A percentile compares a stretch with the other conserved stretches of the same genome.
These are phyloP conservation scores for Aquilaria agallochum DNA, from an alignment of 441 rosid genomes.

Conservation along the genomic window DNA sequence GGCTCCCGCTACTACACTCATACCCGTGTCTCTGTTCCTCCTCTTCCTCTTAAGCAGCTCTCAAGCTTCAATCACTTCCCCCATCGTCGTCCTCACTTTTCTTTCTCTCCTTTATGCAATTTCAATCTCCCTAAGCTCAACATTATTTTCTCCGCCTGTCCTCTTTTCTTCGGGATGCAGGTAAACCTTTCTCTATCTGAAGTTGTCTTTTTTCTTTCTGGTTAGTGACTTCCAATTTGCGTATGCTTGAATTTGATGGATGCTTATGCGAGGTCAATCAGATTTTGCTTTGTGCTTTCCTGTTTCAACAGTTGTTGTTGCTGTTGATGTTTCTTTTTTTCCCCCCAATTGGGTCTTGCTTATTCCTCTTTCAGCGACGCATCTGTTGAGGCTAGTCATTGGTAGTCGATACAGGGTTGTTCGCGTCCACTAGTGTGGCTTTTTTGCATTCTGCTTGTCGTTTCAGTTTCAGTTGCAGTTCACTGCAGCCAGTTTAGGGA, in stretches of 20 bases:
- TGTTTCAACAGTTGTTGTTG: background rate
- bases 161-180: constrained; percentile 56
- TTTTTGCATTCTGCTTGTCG: constrained; percentile 16
- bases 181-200: constrained; percentile 23
- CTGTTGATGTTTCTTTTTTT: background rate
- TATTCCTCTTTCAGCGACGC: background rate
- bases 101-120: constrained; percentile 13
- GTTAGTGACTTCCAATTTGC: background rate
- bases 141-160: constrained; percentile 34
- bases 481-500: constrained; percentile 4
- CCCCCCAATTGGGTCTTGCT: background rate
- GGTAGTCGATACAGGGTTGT: background rate
- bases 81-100: constrained; percentile 16
- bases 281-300: background rate
- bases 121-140: constrained; percentile 17
- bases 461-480: constrained; percentile 5
- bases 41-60: constrained; percentile 24
- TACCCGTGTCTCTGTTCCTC: too few species aligned
- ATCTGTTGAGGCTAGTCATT: background rate
- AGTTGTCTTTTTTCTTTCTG: background rate
- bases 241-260: background rate
- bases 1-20: too few species aligned
- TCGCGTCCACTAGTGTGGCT: constrained; percentile 6
- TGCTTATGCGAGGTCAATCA: background rate
- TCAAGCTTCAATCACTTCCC: constrained; percentile 12